Percentiles rank a stretch among this genome's conserved stretches.
These are phyloP conservation scores for Ustilago crameri DNA, from an alignment of 1,284 basidiomycete genomes.

Conservation along the genomic window DNA sequence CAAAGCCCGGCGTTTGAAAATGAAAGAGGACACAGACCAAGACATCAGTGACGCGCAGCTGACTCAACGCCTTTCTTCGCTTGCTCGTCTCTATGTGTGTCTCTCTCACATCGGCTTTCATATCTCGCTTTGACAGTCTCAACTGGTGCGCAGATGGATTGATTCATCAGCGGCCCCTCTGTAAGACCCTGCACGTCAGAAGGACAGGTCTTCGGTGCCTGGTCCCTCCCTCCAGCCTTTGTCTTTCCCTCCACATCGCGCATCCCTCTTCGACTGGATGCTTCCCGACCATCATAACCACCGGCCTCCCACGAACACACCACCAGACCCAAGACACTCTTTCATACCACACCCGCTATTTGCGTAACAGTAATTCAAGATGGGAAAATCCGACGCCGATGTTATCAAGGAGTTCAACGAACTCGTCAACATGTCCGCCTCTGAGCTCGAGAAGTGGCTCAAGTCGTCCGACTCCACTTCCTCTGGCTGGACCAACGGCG, in stretches of 20 bases:
- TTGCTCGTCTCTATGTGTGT: background rate
- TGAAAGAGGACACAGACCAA: too few species aligned
- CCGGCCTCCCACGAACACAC: too few species aligned
- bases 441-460: constrained; percentile 64
- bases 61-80: background rate
- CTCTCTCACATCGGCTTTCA: background rate
- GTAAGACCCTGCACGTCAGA: background rate
- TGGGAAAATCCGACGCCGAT: constrained; percentile 55
- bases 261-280: background rate
- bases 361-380: constrained; percentile 18
- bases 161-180: background rate
- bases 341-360: too few species aligned
- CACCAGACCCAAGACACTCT: too few species aligned
- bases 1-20: too few species aligned
- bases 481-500: constrained; percentile 58
- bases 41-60: too few species aligned
- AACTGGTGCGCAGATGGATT: background rate
- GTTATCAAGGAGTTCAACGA: constrained; percentile 62
- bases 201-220: background rate
- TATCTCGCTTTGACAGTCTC: background rate
- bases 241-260: constrained; percentile 1
- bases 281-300: too few species aligned
- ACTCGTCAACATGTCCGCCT: constrained; percentile 67
- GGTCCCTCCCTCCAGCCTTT: background rate
- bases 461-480: constrained; percentile 55